Percentiles rank a stretch among this genome's conserved stretches.
Conservation (phyloP, 768 basidiomycete species). For the Mycena vitilis region DNA sequence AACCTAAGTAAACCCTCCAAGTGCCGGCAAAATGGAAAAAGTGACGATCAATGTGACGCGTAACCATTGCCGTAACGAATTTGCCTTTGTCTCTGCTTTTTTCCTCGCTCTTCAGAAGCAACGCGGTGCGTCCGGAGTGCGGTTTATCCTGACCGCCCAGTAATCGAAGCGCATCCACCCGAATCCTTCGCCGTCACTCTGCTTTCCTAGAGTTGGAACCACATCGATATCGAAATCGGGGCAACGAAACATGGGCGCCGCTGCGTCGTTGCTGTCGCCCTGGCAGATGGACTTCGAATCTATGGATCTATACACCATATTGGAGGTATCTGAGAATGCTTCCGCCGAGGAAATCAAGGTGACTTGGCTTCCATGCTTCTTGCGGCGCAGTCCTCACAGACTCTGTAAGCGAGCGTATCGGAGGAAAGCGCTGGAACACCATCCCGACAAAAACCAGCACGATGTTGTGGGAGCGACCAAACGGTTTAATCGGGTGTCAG, state of each 20-base stretch:
- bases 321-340: conserved; percentile 36
- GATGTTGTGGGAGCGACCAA: conserved; percentile 75
- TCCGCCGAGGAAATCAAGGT: conserved; percentile 39
- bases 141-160: no score
- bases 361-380: background rate
- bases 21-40: no score
- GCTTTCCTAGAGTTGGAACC: background rate
- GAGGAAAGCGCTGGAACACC: conserved; percentile 71
- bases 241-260: conserved; percentile 13
- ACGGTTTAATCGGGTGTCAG: conserved; percentile 76
- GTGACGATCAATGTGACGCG: no score
- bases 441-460: conserved; percentile 78
- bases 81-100: no score
- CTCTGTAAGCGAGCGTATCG: conserved; percentile 67
- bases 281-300: conserved; percentile 16
- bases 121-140: no score
- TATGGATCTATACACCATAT: conserved; percentile 40
- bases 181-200: no score
- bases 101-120: no score
- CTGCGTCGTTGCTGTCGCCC: background rate
- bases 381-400: background rate
- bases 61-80: no score
- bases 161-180: no score
- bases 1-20: no score
- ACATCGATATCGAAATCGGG: no score